phyloP scores from a whole-genome alignment of 768 basidiomycete species.

The Gelatoporia subvermispora region DNA sequence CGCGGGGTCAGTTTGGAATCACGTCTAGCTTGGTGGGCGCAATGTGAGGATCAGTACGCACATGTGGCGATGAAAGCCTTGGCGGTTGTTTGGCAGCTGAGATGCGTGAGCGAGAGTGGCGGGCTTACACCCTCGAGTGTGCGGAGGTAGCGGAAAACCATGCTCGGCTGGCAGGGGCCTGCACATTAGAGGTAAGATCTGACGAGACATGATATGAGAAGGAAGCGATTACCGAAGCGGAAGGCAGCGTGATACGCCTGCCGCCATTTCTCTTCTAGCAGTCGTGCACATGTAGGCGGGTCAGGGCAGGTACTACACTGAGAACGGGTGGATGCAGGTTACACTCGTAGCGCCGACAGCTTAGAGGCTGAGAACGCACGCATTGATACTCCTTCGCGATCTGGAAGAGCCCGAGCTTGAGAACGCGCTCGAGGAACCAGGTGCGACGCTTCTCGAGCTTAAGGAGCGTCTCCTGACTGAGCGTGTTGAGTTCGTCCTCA shows the following conservation, averaged over 20 bases:
- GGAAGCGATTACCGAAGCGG: constrained; percentile 57
- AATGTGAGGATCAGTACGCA: constrained; percentile 21
- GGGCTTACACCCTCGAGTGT: constrained; percentile 90
- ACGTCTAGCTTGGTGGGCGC: background rate
- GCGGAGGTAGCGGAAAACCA: constrained; percentile 89
- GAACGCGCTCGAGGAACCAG: constrained; percentile 92
- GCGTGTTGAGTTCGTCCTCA: constrained; percentile 74
- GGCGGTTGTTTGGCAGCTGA: constrained; percentile 84
- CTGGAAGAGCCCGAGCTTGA: constrained; percentile 83
- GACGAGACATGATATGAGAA: background rate
- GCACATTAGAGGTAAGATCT: background rate
- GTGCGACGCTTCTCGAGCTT: constrained; percentile 89
- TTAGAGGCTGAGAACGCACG: constrained; percentile 40
- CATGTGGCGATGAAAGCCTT: constrained; percentile 85
- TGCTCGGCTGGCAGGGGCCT: constrained; percentile 86
- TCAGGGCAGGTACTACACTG: constrained; percentile 87
- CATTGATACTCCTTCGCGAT: constrained; percentile 96
- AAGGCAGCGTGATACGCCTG: constrained; percentile 85
- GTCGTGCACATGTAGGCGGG: constrained; percentile 65
- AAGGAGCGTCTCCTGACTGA: constrained; percentile 76
- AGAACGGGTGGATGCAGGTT: background rate
- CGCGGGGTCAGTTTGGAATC: constrained; percentile 1
- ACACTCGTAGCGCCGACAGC: background rate
- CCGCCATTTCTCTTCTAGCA: constrained; percentile 91
- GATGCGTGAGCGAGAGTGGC: constrained; percentile 78